phyloP scores from a whole-genome alignment of 75 land plant species.

The Ceratopteris richardii region DNA sequence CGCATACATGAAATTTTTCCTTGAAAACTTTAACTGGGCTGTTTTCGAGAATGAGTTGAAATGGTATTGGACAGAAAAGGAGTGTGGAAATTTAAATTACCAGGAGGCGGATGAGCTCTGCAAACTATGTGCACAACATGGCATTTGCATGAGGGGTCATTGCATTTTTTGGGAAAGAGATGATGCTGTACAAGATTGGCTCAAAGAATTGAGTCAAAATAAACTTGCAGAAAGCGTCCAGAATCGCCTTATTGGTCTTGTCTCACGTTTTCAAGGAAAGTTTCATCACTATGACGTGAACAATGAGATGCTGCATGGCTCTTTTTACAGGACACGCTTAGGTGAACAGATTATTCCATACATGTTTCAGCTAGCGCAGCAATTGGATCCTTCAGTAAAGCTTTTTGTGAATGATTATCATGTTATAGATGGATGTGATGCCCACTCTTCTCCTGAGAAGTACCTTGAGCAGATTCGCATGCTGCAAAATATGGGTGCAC shows the following conservation, averaged over 20 bases:
- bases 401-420: conserved; percentile 94
- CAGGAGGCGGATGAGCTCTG: conserved; percentile 77
- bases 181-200: conserved; percentile 55
- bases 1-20: conserved; percentile 63
- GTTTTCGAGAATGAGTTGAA: conserved; percentile 95
- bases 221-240: conserved; percentile 66
- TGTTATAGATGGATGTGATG: conserved; percentile 79
- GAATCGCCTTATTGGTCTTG: conserved; percentile 48
- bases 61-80: conserved; percentile 90
- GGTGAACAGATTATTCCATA: conserved; percentile 62
- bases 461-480: conserved; percentile 67
- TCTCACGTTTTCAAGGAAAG: conserved; percentile 78
- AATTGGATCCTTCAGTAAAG: conserved; percentile 63
- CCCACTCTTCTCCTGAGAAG: conserved; percentile 64
- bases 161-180: conserved; percentile 96
- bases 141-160: conserved; percentile 68
- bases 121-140: conserved; percentile 45
- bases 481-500: conserved; percentile 73
- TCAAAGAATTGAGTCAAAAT: conserved; percentile 35
- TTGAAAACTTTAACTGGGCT: conserved; percentile 78
- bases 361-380: conserved; percentile 72
- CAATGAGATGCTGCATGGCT: conserved; percentile 98
- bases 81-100: conserved; percentile 73
- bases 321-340: conserved; percentile 60
- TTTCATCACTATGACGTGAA: conserved; percentile 94